Base-by-base conservation (phyloP, 768 basidiomycete genomes). In the Goffeauzyma gilvescens region DNA sequence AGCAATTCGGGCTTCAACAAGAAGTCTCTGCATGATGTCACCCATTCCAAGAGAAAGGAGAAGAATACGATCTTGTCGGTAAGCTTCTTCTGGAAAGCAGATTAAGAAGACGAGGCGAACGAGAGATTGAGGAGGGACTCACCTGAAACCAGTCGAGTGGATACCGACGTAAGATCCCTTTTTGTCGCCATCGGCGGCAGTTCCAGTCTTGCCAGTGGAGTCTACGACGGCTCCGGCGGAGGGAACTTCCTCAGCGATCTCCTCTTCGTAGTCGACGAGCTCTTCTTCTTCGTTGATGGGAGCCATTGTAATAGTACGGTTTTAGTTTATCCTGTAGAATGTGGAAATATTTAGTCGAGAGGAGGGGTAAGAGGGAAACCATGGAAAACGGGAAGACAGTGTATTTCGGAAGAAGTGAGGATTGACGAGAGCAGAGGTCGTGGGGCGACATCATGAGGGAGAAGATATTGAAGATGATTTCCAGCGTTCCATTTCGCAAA, bases 71-170 rank as follows among this genome's bases (percentile, higher is more conserved):
- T n/a, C n/a, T n/a, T n/a, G 24, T 10, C 18, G 5, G 38, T 41
- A 15, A 38, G 42, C 21, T 35, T n/a, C 6, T n/a, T 20, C 17
- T 4, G 28, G n/a, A 41, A 4, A 14, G 25, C 9, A 15, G 25
- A 28, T 32, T 42, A 39, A 27, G 23, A 38, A 25, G 32, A 31
- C 13, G 15, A 25, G 34, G 21, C 42, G 27, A 23, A 36, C 37
- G 38, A 32, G 20, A 18, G 4, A 20, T 5, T 31, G 30, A 32
- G 13, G 34, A 38, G 32, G 23, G 20, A 61, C 75, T 44, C 44
- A 89, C 89, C 93, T 76, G 69, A 98, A 98, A 45, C 93, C 93
- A 50, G 93, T 98, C n/a, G 89, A 89, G 71, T 98, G 93, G 58
- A 98, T 95, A 23, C 93, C 93, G 48, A 93, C 90, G 54, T 69